Base-by-base conservation (phyloP, 805 yeast genomes). In the Kuraishia piskuri region DNA sequence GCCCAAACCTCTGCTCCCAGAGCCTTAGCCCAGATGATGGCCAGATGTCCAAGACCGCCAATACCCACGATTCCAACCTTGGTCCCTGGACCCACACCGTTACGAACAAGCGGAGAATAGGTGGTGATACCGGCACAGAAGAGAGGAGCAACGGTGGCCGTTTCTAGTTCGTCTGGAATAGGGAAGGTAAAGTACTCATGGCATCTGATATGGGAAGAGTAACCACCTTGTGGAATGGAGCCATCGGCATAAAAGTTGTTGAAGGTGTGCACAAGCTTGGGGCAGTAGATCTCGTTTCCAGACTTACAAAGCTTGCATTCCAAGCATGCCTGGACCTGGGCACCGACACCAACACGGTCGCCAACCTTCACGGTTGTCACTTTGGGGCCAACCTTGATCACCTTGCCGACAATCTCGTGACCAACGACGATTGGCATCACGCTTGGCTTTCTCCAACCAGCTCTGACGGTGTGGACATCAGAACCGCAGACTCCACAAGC, bases 291-390 rank as follows among this genome's bases (percentile, higher is more conserved):
- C 54, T 84, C 86, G 63, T 82, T 76, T 59, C 72, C 75, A 37
- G 63, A 56, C 21, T 72, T 64, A 74, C 90, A 88, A 62, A 82
- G 73, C 50, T 73, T 62, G 70, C 95, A 88, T 12, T 77, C 69
- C 54, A 75, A 67, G 71, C 94, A 88, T 44, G 86, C 72, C 54
- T 68, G 71, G 21, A 76, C 73, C 62, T 79, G 83, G 22, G 94
- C 92, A 60, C 96, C 96, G 50, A 86, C 77, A 53, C 94, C 96
- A 25, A 86, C 94, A 58, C 89, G 74, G 59, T 88, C 85, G 53
- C 95, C 96, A 22, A 83, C 65, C 64, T 74, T 79, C 70, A 68
- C 75, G 53, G 57, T 71, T 10, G 68, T 66, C 59, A 86, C 81
- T 31, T 77, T 70, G 14, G 73, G 59, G 53, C 94, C 96, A 46